Base-by-base conservation (phyloP, 78 protist species). In the Planoprotostelium fungivorum region DNA sequence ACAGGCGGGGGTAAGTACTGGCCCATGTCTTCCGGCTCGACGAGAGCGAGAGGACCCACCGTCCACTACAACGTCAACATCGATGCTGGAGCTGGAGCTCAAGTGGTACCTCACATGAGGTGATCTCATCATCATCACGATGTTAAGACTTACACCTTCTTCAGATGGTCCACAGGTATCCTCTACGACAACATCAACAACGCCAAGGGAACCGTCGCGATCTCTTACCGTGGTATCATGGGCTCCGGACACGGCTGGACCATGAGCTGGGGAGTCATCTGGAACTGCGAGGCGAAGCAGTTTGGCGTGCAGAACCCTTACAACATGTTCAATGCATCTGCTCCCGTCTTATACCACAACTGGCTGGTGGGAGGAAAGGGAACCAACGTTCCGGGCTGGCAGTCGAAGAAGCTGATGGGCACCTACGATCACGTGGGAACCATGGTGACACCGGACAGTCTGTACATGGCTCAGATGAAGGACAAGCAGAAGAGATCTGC, bases 191-290 rank as follows among this genome's bases (percentile, higher is more conserved):
- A 51, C 73, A 16, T 51, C 31, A 16, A 25, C 31, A 51, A 51
- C 73, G 31, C 73, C 16, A 5, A 51, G 16, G 73, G 73, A 5
- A 25, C 73, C 73, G 16, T 51, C 73, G 5, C 73, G 31, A 25
- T 51, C 73, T 25, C 73, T 51, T 51, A 51, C 73, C 73, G 73
- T 16, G 73, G 73, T 16, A 51, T 51, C 73, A 51, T 51, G 73
- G 73, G 73, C 16, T 51, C 73, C 73, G 73, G 73, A 51, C 73
- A 51, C 73, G 73, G 73, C 73, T 51, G 73, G 73, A 51, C 73
- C 73, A 51, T 51, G 73, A 16, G 73, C 73, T 51, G 73, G 73
- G 73, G 73, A 25, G 31, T 51, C 16, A 51, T 51, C 73, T 51
- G 73, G 73, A 51, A 51, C 16, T 51, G 31, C 73, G 31, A 51